Evolutionary conservation across 1,139 yeast species (phyloP), one percentile per base, ranked within the genome.

Genomic region (Lodderomyces jiufengensis): DNA sequence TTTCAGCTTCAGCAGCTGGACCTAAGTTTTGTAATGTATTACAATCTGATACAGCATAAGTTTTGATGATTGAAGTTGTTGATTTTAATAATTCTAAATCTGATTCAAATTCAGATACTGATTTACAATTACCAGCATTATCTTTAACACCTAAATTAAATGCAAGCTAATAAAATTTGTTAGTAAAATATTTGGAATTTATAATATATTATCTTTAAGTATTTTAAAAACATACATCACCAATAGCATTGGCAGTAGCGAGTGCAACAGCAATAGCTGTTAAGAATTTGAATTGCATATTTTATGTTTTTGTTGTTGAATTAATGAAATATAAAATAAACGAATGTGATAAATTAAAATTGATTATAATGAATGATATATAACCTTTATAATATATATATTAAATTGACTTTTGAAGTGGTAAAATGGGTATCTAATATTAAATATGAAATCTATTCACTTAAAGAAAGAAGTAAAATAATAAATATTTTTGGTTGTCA

Each of bases 1-100:
- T 85, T 46, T 79, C 79, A 36, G 69, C 66, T 53, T 81, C 88
- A 41, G 87, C 86, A 43, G 88, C 96, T 32, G 96, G 96, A 39
- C 87, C 95, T 50, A 90, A 67, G 57, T 71, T 70, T 64, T 82
- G 76, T 56, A 90, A 72, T 41, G 95, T 83, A 73, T 85, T 80
- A 71, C 96, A 87, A 61, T 85, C 94, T 14, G 92, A 80, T 37
- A 83, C 84, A 31, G 96, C 88, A 55, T 85, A 88, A 31, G 90
- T 82, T 64, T 87, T 84, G 51, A 87, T 76, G 41, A 74, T 73
- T 45, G 66, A 63, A 33, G 90, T 63, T 62, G 83, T 76, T 24
- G 66, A 48, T 37, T 73, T 63, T 53, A 88, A 63, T 33, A 68
- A 61, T 12, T 66, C 61, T 47, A 88, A 71, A 58, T 86, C 95